phyloP scores from a whole-genome alignment of 805 yeast genomes.

The Brettanomyces anomalus region DNA sequence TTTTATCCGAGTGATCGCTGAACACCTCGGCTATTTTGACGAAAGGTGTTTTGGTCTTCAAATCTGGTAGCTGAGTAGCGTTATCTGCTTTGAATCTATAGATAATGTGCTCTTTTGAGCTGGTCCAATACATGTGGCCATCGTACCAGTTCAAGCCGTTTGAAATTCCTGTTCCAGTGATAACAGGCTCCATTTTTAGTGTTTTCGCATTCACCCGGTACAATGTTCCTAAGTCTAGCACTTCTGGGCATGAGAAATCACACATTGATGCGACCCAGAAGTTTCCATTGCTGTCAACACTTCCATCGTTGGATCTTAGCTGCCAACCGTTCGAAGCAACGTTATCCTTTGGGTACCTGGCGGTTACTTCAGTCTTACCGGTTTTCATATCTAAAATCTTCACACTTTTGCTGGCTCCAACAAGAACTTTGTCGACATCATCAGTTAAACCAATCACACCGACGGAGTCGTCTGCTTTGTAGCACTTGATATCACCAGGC shows the following conservation, averaged over 20 bases:
- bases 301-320: slow-evolving; percentile 75
- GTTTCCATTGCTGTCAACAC: slow-evolving; percentile 66
- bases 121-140: slow-evolving; percentile 42
- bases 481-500: slow-evolving; percentile 24
- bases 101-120: slow-evolving; percentile 38
- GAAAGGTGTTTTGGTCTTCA: slow-evolving; percentile 29
- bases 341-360: slow-evolving; percentile 31
- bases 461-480: slow-evolving; percentile 33
- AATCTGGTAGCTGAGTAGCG: slow-evolving; percentile 23
- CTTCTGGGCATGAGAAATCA: slow-evolving; percentile 16
- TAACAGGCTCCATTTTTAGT: slow-evolving; percentile 22
- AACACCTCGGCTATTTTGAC: slow-evolving; percentile 24
- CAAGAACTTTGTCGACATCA: slow-evolving; percentile 43
- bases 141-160: slow-evolving; percentile 62
- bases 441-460: slow-evolving; percentile 69
- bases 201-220: slow-evolving; percentile 31
- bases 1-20: slow-evolving; percentile 9
- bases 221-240: slow-evolving; percentile 45
- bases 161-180: slow-evolving; percentile 43
- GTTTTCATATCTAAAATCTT: slow-evolving; percentile 41
- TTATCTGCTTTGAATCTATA: slow-evolving; percentile 38
- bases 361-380: slow-evolving; percentile 27
- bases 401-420: slow-evolving; percentile 61
- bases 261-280: slow-evolving; percentile 80
- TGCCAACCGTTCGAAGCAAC: slow-evolving; percentile 18